These are phyloP conservation scores for Nemania abortiva DNA, from an alignment of 2,329 filamentous ascomycete genomes.

Conservation along the genomic window DNA sequence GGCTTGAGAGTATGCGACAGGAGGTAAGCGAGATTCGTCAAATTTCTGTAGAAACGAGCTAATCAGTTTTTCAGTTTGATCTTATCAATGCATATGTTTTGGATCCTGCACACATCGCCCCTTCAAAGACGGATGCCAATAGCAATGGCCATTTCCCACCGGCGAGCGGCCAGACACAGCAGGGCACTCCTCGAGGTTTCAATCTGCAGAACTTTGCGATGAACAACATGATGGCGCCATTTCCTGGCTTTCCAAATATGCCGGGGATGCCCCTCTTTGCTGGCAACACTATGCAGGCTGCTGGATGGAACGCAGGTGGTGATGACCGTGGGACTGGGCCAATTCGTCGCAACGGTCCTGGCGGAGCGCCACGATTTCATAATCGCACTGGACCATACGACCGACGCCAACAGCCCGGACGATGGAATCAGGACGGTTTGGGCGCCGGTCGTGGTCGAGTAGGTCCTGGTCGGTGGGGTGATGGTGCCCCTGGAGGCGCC, in stretches of 20 bases:
- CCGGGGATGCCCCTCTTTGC: conserved; percentile 62
- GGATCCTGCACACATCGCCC: conserved; percentile 93
- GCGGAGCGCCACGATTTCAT: conserved; percentile 66
- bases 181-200: conserved; percentile 92
- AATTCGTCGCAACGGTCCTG: conserved; percentile 74
- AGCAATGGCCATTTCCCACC: conserved; percentile 96
- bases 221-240: conserved; percentile 67
- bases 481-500: conserved; percentile 79
- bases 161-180: conserved; percentile 77
- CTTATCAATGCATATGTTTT: conserved; percentile 95
- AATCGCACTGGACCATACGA: conserved; percentile 81
- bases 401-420: conserved; percentile 69
- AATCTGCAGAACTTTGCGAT: conserved; percentile 80
- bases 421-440: conserved; percentile 62
- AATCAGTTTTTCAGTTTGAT: conserved; percentile 71
- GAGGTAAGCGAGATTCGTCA: conserved; percentile 73
- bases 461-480: conserved; percentile 74
- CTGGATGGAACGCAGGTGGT: conserved; percentile 64
- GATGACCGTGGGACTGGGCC: conserved; percentile 72
- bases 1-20: conserved; percentile 81
- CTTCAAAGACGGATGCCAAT: conserved; percentile 92
- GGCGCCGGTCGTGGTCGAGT: conserved; percentile 65
- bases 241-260: conserved; percentile 71
- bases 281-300: conserved; percentile 57
- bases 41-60: conserved; percentile 45